A percentile compares a stretch with the other conserved stretches of the same genome.
Conservation (phyloP, 495 filamentous ascomycete genomes). For the Trichocladium antarcticum region DNA sequence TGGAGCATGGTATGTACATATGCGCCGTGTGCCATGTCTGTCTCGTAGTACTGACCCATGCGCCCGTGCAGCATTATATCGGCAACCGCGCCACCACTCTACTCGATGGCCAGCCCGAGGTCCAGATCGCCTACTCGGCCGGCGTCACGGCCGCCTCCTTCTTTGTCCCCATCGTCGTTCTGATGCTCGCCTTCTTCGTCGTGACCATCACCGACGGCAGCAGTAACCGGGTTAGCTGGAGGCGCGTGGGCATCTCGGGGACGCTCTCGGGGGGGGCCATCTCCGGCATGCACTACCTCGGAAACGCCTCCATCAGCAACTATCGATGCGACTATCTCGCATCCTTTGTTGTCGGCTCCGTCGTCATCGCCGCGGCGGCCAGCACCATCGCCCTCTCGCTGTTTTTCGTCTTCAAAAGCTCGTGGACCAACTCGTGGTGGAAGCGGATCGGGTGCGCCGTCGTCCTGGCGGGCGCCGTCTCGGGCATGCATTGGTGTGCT, state of each 20-base stretch:
- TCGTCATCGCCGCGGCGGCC: conserved; percentile 58
- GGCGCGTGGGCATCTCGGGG: conserved; percentile 52
- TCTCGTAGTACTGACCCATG: background rate
- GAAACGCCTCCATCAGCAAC: conserved; percentile 70
- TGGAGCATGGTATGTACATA: conserved; percentile 46
- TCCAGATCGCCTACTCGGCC: conserved; percentile 64
- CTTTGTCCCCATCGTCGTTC: conserved; percentile 64
- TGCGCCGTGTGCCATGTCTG: background rate
- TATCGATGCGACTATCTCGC: conserved; percentile 51
- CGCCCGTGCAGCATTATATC: conserved; percentile 52
- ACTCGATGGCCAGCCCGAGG: conserved; percentile 43
- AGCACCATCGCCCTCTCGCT: conserved; percentile 55
- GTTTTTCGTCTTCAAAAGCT: conserved; percentile 66
- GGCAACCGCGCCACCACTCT: conserved; percentile 72
- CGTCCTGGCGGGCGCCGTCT: conserved; percentile 61
- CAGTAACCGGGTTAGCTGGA: conserved; percentile 40
- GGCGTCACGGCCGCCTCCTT: conserved; percentile 68
- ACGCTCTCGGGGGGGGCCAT: conserved; percentile 59
- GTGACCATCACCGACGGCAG: conserved; percentile 52
- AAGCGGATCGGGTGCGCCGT: conserved; percentile 55
- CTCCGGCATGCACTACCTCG: conserved; percentile 85
- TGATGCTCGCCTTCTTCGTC: conserved; percentile 60
- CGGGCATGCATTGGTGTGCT: conserved; percentile 84
- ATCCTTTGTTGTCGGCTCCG: conserved; percentile 54
- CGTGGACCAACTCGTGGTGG: conserved; percentile 72